phyloP scores from a whole-genome alignment of 2,329 filamentous ascomycete species.

The Cladosporium austrohemisphaericum region DNA sequence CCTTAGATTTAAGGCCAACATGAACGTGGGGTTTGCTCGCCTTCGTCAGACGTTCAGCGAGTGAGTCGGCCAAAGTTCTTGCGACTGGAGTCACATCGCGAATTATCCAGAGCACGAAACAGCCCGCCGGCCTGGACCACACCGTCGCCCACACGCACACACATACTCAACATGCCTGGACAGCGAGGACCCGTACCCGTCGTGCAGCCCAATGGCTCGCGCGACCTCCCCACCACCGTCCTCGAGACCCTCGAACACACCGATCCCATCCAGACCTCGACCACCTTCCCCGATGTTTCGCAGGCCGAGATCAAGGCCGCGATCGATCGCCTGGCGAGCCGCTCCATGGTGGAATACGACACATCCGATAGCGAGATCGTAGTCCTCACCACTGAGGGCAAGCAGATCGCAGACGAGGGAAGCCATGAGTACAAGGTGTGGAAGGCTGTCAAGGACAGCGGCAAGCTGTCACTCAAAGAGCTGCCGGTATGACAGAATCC shows the following conservation, averaged over 20 bases:
- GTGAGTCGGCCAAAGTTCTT: too few relatives aligned
- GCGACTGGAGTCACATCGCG: too few relatives aligned
- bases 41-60: too few relatives aligned
- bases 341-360: conserved; percentile 84
- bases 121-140: too few relatives aligned
- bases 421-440: conserved; percentile 52
- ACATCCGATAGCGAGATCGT: conserved; percentile 76
- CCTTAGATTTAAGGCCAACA: too few relatives aligned
- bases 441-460: conserved; percentile 44
- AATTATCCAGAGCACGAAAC: too few relatives aligned
- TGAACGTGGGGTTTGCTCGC: too few relatives aligned
- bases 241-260: conserved; percentile 61
- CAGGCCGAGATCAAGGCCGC: conserved; percentile 69
- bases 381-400: conserved; percentile 71
- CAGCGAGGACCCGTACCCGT: conserved; percentile 48
- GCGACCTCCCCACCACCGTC: conserved; percentile 70
- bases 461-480: conserved; percentile 46
- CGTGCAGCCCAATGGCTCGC: conserved; percentile 35
- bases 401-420: conserved; percentile 61
- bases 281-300: conserved; percentile 30
- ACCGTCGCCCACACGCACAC: background rate
- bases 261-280: conserved; percentile 29
- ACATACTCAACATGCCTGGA: conserved; percentile 38
- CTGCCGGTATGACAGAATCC: conserved; percentile 37
- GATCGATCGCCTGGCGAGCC: conserved; percentile 77